These are phyloP conservation scores for Sugiyamaella xylanicola DNA, from an alignment of 1,139 yeast species.

Conservation along the genomic window DNA sequence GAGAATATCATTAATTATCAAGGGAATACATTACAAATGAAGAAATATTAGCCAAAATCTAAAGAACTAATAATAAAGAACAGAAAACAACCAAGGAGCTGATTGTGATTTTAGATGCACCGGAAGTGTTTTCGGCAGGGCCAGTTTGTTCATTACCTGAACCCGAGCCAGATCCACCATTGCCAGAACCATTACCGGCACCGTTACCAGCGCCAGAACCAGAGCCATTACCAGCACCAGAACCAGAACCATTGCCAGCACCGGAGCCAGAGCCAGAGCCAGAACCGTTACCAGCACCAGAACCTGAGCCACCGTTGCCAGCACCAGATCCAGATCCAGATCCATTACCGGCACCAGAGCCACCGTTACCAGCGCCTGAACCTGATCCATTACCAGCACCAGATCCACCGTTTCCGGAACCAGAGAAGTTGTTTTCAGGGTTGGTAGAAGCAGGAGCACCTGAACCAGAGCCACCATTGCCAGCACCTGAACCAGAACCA, in stretches of 20 bases:
- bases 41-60: not conserved
- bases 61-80: slow-evolving; percentile 2
- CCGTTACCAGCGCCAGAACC: slow-evolving; percentile 1
- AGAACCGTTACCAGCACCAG: not conserved
- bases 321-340: not conserved
- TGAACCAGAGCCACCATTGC: slow-evolving; percentile 1
- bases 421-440: not conserved
- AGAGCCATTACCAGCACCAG: slow-evolving; percentile 2
- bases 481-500: not conserved
- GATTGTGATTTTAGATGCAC: slow-evolving; percentile 12
- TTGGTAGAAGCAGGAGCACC: not conserved
- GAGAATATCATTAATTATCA: slow-evolving; percentile 1
- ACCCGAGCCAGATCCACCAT: not conserved
- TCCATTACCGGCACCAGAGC: not conserved
- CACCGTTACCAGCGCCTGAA: not conserved
- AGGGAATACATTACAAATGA: not conserved
- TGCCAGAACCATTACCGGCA: not conserved
- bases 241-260: not conserved
- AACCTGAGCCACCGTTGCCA: not conserved
- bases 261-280: not conserved
- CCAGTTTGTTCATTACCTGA: not conserved
- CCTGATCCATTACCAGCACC: not conserved
- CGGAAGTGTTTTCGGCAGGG: slow-evolving; percentile 7
- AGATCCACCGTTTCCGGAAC: not conserved
- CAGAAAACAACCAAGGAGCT: slow-evolving; percentile 7